phyloP scores from a whole-genome alignment of 106 monocot species.

The Allium fistulosum region DNA sequence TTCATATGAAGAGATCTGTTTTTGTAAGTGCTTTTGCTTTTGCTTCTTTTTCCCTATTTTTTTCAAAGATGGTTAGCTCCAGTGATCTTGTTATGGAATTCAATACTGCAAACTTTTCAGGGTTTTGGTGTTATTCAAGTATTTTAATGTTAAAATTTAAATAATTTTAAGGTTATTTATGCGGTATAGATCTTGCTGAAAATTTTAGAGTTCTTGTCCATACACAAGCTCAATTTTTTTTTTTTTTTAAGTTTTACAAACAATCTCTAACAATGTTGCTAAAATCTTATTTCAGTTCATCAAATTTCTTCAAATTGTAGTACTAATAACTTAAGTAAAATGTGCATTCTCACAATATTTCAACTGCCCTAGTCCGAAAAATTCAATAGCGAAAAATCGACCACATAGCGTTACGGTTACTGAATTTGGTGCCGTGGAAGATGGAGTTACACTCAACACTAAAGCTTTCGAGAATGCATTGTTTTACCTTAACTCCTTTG shows the following conservation, averaged over 20 bases:
- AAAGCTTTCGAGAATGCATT: constrained; percentile 67
- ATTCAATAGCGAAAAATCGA: constrained; percentile 4
- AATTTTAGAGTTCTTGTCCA: background rate
- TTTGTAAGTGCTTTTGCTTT: background rate
- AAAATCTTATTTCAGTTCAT: constrained; percentile 23
- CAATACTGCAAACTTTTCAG: too few species aligned
- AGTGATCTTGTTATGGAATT: too few species aligned
- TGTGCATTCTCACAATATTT: constrained; percentile 11
- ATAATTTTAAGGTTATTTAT: background rate
- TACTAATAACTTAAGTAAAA: constrained; percentile 3
- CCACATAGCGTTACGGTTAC: constrained; percentile 58
- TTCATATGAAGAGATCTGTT: constrained; percentile 6
- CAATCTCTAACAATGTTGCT: too few species aligned
- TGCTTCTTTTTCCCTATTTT: background rate
- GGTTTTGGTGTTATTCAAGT: too few species aligned
- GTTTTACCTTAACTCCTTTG: constrained; percentile 51
- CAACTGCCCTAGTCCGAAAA: constrained; percentile 14
- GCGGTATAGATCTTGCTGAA: background rate
- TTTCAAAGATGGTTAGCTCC: too few species aligned
- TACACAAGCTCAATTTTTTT: background rate
- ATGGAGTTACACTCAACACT: constrained; percentile 63
- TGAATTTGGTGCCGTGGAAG: constrained; percentile 61
- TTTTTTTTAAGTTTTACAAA: background rate
- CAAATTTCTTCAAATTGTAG: constrained; percentile 16
- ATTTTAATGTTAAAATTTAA: background rate